phyloP scores from a whole-genome alignment of 805 yeast species.

The Kodamaea laetipori region DNA sequence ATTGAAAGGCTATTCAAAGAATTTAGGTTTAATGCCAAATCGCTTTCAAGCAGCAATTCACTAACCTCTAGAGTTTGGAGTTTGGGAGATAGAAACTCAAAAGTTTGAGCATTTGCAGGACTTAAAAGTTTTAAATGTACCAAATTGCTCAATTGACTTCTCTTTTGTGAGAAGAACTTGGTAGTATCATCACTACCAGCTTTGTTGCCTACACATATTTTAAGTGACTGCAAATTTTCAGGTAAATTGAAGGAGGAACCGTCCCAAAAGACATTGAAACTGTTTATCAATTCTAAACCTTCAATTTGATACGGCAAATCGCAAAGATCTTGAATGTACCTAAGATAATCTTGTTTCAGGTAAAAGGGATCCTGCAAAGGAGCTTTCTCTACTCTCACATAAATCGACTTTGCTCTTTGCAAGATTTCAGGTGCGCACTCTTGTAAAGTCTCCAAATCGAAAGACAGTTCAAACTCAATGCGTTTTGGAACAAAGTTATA shows the following conservation, averaged over 20 bases:
- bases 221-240: neutral
- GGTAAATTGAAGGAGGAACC: neutral
- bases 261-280: neutral
- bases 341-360: neutral
- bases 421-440: neutral
- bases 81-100: too few species aligned
- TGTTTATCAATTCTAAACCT: neutral
- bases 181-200: too few species aligned
- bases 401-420: neutral
- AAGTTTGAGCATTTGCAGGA: too few species aligned
- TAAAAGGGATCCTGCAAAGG: neutral
- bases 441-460: neutral
- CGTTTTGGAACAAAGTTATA: neutral
- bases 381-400: neutral
- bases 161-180: neutral
- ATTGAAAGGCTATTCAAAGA: too few species aligned
- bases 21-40: too few species aligned
- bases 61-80: too few species aligned
- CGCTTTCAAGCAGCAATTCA: too few species aligned
- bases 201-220: neutral
- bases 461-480: neutral
- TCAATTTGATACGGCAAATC: neutral
- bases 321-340: neutral
- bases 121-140: neutral
- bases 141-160: neutral